Conservation (phyloP, 2,329 filamentous ascomycete genomes). For the Uncinocarpus reesii region DNA sequence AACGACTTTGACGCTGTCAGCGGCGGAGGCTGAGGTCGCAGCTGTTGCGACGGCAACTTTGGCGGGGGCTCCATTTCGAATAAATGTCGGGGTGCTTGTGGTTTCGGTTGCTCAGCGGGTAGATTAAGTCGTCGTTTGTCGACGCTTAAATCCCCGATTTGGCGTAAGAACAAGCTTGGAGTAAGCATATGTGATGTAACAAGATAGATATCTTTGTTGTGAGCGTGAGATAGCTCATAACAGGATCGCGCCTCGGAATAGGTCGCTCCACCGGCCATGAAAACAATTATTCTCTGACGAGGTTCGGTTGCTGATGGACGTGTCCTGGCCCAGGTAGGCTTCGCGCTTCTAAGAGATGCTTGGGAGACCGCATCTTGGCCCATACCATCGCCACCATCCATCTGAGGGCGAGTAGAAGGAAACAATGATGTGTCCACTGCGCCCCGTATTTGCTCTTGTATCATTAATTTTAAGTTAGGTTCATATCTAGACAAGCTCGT, state of each 20-base stretch:
- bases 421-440: conserved; percentile 57
- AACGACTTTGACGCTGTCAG: conserved; percentile 20
- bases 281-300: conserved; percentile 80
- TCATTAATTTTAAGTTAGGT: conserved; percentile 67
- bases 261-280: conserved; percentile 90
- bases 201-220: conserved; percentile 73
- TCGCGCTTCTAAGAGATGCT: conserved; percentile 76
- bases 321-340: conserved; percentile 88
- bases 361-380: conserved; percentile 46
- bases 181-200: conserved; percentile 88
- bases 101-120: conserved; percentile 67
- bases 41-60: conserved; percentile 40
- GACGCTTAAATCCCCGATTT: conserved; percentile 67
- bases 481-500: conserved; percentile 81
- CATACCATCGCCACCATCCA: conserved; percentile 36
- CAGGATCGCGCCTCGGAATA: conserved; percentile 82
- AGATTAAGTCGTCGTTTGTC: conserved; percentile 68
- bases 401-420: conserved; percentile 62
- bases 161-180: conserved; percentile 69
- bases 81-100: conserved; percentile 73
- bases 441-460: conserved; percentile 62
- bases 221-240: conserved; percentile 68
- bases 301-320: conserved; percentile 66
- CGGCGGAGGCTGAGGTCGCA: conserved; percentile 37
- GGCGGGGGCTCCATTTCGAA: conserved; percentile 60